Conservation (phyloP, 352 stramenopile species). For the Phytophthora pluvialis region DNA sequence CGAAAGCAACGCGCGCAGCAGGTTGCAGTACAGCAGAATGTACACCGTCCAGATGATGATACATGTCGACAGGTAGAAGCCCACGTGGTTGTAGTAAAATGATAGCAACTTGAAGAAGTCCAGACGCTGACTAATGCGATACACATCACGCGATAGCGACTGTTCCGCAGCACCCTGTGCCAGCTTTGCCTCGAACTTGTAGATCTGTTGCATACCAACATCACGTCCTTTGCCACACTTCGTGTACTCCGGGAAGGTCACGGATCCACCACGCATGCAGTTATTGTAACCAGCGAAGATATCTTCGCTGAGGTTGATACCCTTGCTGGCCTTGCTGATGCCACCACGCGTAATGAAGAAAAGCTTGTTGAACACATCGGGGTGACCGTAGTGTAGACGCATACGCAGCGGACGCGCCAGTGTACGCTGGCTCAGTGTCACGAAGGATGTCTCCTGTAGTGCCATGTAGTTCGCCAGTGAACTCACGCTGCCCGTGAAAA, state of each 20-base stretch:
- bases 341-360: constrained; percentile 99
- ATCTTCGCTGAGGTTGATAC: constrained; percentile 99
- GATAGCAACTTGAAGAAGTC: constrained; percentile 99
- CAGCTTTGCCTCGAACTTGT: constrained; percentile 99
- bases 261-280: constrained; percentile 95
- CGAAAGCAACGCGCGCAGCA: constrained; percentile 93
- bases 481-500: constrained; percentile 99
- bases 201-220: constrained; percentile 99
- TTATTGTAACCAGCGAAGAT: constrained; percentile 99
- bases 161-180: constrained; percentile 98
- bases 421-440: constrained; percentile 97
- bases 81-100: constrained; percentile 99
- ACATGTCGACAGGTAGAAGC: constrained; percentile 98
- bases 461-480: constrained; percentile 99
- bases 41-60: constrained; percentile 98
- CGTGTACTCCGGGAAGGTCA: constrained; percentile 99
- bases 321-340: constrained; percentile 99
- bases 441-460: constrained; percentile 98
- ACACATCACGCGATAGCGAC: constrained; percentile 98
- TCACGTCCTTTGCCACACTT: constrained; percentile 99
- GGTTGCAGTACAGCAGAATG: constrained; percentile 96
- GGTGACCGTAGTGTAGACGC: constrained; percentile 98
- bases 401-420: constrained; percentile 96
- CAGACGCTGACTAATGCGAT: constrained; percentile 96
- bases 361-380: constrained; percentile 99